Percentiles rank a stretch among this genome's conserved stretches.
Conservation (phyloP, 225 moss, liverwort and hornwort genomes). For the Polytrichum formosum region DNA sequence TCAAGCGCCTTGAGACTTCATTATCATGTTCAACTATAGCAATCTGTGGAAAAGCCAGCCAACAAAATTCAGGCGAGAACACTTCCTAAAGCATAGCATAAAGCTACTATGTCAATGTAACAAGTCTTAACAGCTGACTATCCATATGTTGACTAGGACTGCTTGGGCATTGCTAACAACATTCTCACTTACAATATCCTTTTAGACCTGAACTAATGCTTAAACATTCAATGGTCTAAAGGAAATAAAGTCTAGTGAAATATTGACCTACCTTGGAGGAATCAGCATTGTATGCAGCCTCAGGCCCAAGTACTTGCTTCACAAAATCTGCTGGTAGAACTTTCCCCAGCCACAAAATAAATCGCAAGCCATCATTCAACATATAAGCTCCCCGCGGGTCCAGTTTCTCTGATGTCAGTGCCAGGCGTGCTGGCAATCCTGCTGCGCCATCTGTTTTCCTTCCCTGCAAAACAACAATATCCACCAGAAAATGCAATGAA, state of each 20-base stretch:
- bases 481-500: neutral
- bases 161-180: too few relatives aligned
- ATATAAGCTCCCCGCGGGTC: conserved; percentile 82
- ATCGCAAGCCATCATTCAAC: conserved; percentile 70
- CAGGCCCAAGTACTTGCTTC: conserved; percentile 70
- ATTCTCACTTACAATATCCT: too few relatives aligned
- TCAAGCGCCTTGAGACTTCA: conserved; percentile 60
- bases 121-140: too few relatives aligned
- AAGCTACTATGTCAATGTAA: too few relatives aligned
- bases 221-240: too few relatives aligned
- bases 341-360: conserved; percentile 91
- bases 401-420: conserved; percentile 63
- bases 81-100: too few relatives aligned
- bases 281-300: conserved; percentile 62
- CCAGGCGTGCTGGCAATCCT: conserved; percentile 49
- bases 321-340: conserved; percentile 67
- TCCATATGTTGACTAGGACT: too few relatives aligned
- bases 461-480: conserved; percentile 39
- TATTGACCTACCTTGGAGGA: conserved; percentile 52
- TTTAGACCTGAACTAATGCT: too few relatives aligned
- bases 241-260: too few relatives aligned
- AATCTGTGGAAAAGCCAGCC: conserved; percentile 38
- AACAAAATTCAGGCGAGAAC: neutral
- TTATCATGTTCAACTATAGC: conserved; percentile 57
- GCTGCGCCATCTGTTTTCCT: conserved; percentile 41